These are phyloP conservation scores for Telopea speciosissima DNA, from an alignment of 177 flowering plant species.

Conservation along the genomic window DNA sequence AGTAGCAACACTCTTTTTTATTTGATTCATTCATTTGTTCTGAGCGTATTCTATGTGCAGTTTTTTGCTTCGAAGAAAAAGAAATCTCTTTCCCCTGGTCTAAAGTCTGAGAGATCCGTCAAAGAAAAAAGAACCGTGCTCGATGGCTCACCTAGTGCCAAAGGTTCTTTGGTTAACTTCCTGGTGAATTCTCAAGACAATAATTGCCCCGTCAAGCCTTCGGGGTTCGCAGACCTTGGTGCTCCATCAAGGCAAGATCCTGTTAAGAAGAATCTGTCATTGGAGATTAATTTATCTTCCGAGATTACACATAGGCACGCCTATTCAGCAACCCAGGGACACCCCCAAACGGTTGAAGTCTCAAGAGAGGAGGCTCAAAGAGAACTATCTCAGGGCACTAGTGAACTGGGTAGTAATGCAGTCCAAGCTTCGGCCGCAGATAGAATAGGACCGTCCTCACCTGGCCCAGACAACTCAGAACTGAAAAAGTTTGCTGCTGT, in stretches of 20 bases:
- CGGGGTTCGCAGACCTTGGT: slow-evolving; percentile 11
- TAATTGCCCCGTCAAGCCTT: slow-evolving; percentile 4
- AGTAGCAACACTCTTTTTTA: too few relatives aligned
- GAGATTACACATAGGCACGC: slow-evolving; percentile 15
- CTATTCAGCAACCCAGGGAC: slow-evolving; percentile 5
- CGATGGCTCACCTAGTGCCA: slow-evolving; percentile 58
- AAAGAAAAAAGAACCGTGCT: slow-evolving; percentile 23
- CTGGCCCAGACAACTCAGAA: slow-evolving; percentile 34
- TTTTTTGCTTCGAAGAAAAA: slow-evolving; percentile 71
- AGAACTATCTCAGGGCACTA: slow-evolving; percentile 6
- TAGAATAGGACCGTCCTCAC: slow-evolving; percentile 5
- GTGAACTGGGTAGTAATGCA: slow-evolving; percentile 11
- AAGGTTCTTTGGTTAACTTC: slow-evolving; percentile 57
- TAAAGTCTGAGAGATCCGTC: slow-evolving; percentile 34
- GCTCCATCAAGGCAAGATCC: slow-evolving; percentile 16
- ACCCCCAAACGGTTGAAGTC: slow-evolving; percentile 8
- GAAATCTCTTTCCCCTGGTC: slow-evolving; percentile 45
- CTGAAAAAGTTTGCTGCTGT: slow-evolving; percentile 54
- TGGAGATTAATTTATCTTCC: slow-evolving; percentile 29
- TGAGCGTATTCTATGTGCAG: slow-evolving; percentile 30
- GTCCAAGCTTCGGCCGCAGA: slow-evolving; percentile 13
- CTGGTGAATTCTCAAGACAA: slow-evolving; percentile 43
- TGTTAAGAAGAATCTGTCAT: slow-evolving; percentile 42
- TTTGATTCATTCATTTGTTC: neutral
- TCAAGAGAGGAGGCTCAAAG: slow-evolving; percentile 11